A percentile compares a stretch with the other conserved stretches of the same genome.
Evolutionary conservation across 352 stramenopile genomes (phyloP).

Genomic region (Phytopythium ostracodes): DNA sequence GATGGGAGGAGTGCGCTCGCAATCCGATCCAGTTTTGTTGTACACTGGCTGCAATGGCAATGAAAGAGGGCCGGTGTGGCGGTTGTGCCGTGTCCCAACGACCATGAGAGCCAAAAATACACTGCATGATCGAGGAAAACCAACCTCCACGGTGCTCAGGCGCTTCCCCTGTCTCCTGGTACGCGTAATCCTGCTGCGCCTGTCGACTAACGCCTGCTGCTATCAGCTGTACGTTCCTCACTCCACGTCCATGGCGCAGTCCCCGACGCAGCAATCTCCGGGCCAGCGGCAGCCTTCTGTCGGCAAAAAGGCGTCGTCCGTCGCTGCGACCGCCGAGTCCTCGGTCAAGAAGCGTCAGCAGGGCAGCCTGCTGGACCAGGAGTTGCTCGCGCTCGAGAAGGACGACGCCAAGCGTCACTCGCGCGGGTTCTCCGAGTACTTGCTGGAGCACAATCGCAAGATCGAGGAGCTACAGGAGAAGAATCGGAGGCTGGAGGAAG

Average conservation of each 20-base stretch:
- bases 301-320: not conserved
- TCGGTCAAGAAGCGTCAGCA: slow-evolving; percentile 42
- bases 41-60: too few relatives aligned
- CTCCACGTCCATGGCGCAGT: slow-evolving; percentile 2
- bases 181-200: too few relatives aligned
- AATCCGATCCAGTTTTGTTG: too few relatives aligned
- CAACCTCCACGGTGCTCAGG: too few relatives aligned
- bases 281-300: not conserved
- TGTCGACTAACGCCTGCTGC: not conserved
- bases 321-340: not conserved
- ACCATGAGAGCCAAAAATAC: too few relatives aligned
- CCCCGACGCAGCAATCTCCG: not conserved
- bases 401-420: slow-evolving; percentile 74
- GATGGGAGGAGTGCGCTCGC: too few relatives aligned
- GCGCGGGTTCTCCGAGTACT: slow-evolving; percentile 50
- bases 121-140: too few relatives aligned
- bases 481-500: slow-evolving; percentile 71
- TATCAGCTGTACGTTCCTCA: too few relatives aligned
- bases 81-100: too few relatives aligned
- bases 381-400: slow-evolving; percentile 61
- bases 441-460: slow-evolving; percentile 74
- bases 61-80: too few relatives aligned
- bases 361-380: slow-evolving; percentile 54
- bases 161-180: too few relatives aligned
- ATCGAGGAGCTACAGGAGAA: slow-evolving; percentile 74